Percentiles rank a stretch among this genome's conserved stretches.
These are phyloP conservation scores for Larix kaempferi DNA, from an alignment of 75 land plant genomes.

Conservation along the genomic window DNA sequence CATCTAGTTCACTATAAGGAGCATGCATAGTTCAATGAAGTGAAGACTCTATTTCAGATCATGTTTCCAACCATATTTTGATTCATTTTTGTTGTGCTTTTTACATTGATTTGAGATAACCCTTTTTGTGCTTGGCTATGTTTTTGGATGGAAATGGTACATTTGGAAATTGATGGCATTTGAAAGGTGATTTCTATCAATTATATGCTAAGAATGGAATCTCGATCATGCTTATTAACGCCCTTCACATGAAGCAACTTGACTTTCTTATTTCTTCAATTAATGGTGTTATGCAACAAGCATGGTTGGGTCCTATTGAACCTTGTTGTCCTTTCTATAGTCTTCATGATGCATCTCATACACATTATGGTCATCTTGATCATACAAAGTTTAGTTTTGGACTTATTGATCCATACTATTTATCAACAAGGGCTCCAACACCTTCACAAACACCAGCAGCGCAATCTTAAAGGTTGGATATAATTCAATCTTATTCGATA, in stretches of 20 bases:
- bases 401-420: slow-evolving; percentile 18
- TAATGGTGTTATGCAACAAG: slow-evolving; percentile 34
- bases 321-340: slow-evolving; percentile 25
- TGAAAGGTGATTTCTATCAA: slow-evolving; percentile 98
- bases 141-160: slow-evolving; percentile 91
- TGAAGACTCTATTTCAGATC: not conserved
- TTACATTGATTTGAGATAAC: not conserved
- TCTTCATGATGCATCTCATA: slow-evolving; percentile 33
- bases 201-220: slow-evolving; percentile 95
- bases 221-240: slow-evolving; percentile 76
- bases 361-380: slow-evolving; percentile 57
- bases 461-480: slow-evolving; percentile 40
- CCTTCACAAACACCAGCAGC: slow-evolving; percentile 37
- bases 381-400: slow-evolving; percentile 33
- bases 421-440: slow-evolving; percentile 25
- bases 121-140: not conserved
- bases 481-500: slow-evolving; percentile 30
- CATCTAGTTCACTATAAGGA: not conserved
- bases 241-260: slow-evolving; percentile 92
- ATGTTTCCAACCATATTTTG: not conserved
- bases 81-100: not conserved
- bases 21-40: not conserved
- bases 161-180: slow-evolving; percentile 96
- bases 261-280: slow-evolving; percentile 41
- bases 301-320: slow-evolving; percentile 77